A percentile compares a stretch with the other conserved stretches of the same genome.
These are phyloP conservation scores for Lotmaria passim DNA, from an alignment of 208 protist species.

Conservation along the genomic window DNA sequence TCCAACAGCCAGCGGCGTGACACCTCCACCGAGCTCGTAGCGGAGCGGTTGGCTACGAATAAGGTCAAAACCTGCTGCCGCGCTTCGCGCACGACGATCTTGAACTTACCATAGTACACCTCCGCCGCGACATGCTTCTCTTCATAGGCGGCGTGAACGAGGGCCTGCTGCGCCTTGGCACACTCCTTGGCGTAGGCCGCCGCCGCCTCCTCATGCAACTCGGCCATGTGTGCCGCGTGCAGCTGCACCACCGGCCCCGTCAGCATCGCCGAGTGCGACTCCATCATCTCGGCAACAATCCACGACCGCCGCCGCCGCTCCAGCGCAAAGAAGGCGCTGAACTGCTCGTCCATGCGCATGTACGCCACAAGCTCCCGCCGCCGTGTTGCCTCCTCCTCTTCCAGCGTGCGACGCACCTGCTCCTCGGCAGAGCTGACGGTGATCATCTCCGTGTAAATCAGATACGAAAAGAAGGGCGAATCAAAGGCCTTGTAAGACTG, in stretches of 20 bases:
- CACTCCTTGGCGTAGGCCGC: constrained; percentile 3
- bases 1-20: constrained; percentile 16
- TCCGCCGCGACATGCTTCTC: constrained; percentile 8
- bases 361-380: constrained; percentile 6
- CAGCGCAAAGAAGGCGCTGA: neutral
- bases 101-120: neutral
- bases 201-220: constrained; percentile 10
- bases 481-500: constrained; percentile 39
- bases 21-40: constrained; percentile 1
- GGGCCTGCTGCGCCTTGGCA: constrained; percentile 4
- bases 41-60: constrained; percentile 13
- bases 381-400: constrained; percentile 16
- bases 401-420: constrained; percentile 20
- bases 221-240: constrained; percentile 16
- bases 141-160: constrained; percentile 1
- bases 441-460: constrained; percentile 42
- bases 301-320: constrained; percentile 14
- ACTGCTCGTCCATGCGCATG: constrained; percentile 9
- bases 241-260: constrained; percentile 19
- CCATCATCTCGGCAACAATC: constrained; percentile 6
- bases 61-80: constrained; percentile 15
- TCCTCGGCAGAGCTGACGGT: constrained; percentile 31
- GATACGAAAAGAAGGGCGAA: constrained; percentile 55
- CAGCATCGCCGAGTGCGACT: constrained; percentile 15
- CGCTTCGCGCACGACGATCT: constrained; percentile 1